Conservation (phyloP, 768 basidiomycete species). For the Leccinum ochraceum region DNA sequence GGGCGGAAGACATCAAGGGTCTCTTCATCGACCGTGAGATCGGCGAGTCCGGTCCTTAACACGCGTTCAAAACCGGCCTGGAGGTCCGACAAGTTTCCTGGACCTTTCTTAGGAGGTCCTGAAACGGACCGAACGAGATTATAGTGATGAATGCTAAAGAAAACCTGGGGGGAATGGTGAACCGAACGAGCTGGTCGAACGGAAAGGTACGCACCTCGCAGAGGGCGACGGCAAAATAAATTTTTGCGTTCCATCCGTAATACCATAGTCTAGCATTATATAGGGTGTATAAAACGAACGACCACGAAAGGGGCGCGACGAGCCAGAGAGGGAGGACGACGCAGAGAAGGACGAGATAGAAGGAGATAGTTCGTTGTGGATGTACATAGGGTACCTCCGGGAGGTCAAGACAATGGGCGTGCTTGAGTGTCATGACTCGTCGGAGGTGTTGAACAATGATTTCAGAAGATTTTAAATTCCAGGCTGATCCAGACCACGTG, state of each 20-base stretch:
- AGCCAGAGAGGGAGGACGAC: conserved; percentile 67
- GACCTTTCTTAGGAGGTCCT: conserved; percentile 43
- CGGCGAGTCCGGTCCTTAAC: conserved; percentile 63
- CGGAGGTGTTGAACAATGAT: neutral
- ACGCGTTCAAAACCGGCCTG: conserved; percentile 60
- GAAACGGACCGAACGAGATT: conserved; percentile 51
- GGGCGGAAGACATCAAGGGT: conserved; percentile 49
- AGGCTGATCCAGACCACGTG: conserved; percentile 11
- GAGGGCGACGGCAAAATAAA: conserved; percentile 50
- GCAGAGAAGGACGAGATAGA: conserved; percentile 57
- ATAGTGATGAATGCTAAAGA: conserved; percentile 69
- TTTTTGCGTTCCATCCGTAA: conserved; percentile 39
- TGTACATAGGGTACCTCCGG: conserved; percentile 41
- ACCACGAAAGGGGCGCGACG: conserved; percentile 64
- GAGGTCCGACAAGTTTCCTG: conserved; percentile 56
- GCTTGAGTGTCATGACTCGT: conserved; percentile 1
- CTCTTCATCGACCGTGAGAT: conserved; percentile 57
- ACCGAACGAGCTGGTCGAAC: neutral
- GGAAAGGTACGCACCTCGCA: conserved; percentile 50
- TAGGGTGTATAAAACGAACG: conserved; percentile 52
- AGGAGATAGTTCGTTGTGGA: conserved; percentile 47
- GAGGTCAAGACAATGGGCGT: neutral
- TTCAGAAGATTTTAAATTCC: neutral
- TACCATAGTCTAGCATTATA: conserved; percentile 43
- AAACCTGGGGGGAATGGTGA: conserved; percentile 43